Conservation (phyloP, 805 yeast genomes). For the Suhomyces prunicola region DNA sequence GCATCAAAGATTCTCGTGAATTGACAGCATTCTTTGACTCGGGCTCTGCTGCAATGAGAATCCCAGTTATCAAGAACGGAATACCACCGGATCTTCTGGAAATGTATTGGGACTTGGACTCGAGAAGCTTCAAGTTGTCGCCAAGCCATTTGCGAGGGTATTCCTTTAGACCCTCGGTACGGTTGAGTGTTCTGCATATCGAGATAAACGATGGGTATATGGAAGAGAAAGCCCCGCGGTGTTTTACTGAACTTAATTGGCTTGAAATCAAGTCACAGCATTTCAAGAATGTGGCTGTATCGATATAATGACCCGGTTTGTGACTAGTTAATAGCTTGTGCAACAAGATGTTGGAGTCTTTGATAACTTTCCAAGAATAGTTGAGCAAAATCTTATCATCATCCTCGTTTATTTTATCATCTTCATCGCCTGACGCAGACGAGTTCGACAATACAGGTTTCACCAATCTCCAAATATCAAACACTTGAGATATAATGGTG, state of each 20-base stretch:
- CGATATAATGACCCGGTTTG: conserved; percentile 12
- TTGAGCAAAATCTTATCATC: conserved; percentile 52
- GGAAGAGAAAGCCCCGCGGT: conserved; percentile 89
- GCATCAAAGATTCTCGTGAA: conserved; percentile 29
- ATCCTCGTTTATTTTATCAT: conserved; percentile 34
- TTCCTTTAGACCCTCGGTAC: conserved; percentile 22
- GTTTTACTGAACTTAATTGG: conserved; percentile 73
- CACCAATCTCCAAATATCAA: conserved; percentile 43
- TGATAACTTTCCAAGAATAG: conserved; percentile 79
- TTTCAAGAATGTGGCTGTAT: conserved; percentile 21
- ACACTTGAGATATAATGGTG: conserved; percentile 18
- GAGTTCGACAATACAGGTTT: conserved; percentile 58
- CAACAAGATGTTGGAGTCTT: conserved; percentile 65
- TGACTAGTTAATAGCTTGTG: conserved; percentile 38
- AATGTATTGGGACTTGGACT: conserved; percentile 61
- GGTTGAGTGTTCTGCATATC: conserved; percentile 57
- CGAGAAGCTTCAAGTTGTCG: conserved; percentile 50
- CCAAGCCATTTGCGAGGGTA: conserved; percentile 59
- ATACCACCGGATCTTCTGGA: conserved; percentile 92
- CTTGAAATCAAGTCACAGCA: conserved; percentile 56
- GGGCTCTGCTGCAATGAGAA: conserved; percentile 49
- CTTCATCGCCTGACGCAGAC: conserved; percentile 37
- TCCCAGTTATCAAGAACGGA: conserved; percentile 74
- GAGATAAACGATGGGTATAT: conserved; percentile 77
- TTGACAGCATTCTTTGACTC: not conserved